These are phyloP conservation scores for Thecaphora frezii DNA, from an alignment of 1,284 basidiomycete genomes.

Conservation along the genomic window DNA sequence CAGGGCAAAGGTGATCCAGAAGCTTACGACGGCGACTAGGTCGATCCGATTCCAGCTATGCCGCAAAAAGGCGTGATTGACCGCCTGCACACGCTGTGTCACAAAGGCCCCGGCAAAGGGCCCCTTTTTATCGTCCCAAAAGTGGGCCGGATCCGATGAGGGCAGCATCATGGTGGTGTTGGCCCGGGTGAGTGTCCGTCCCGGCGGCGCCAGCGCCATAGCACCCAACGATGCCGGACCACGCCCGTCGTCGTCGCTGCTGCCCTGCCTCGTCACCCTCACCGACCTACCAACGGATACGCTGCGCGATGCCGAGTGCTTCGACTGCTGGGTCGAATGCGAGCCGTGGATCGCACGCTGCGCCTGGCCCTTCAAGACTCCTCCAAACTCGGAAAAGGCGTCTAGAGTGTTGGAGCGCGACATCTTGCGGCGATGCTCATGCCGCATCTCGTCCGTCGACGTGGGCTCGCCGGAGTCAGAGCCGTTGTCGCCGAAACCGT, in stretches of 20 bases:
- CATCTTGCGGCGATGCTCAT: slow-evolving; percentile 26
- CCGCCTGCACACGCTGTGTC: slow-evolving; percentile 57
- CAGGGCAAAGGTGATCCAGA: slow-evolving; percentile 76
- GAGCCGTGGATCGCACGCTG: slow-evolving; percentile 20
- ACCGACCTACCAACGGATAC: neutral
- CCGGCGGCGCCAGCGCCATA: neutral
- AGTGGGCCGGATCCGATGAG: slow-evolving; percentile 9
- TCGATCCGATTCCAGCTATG: slow-evolving; percentile 95
- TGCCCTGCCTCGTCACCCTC: neutral
- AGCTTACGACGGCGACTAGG: slow-evolving; percentile 76
- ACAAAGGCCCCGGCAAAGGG: slow-evolving; percentile 64
- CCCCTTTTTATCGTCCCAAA: slow-evolving; percentile 29
- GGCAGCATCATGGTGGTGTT: slow-evolving; percentile 1
- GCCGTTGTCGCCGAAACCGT: slow-evolving; percentile 5
- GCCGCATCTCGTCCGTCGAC: neutral
- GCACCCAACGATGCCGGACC: too few relatives aligned
- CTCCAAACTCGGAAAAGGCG: slow-evolving; percentile 38
- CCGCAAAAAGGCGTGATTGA: slow-evolving; percentile 70
- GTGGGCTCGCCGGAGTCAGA: neutral
- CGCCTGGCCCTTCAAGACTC: slow-evolving; percentile 31
- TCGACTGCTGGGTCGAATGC: neutral
- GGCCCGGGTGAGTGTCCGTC: neutral
- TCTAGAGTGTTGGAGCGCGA: slow-evolving; percentile 49
- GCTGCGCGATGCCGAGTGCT: neutral
- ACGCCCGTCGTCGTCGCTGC: neutral